Evolutionary conservation across 2,329 filamentous ascomycete species (phyloP), one percentile per base, ranked within the genome.

Genomic region (Westerdykella ornata): DNA sequence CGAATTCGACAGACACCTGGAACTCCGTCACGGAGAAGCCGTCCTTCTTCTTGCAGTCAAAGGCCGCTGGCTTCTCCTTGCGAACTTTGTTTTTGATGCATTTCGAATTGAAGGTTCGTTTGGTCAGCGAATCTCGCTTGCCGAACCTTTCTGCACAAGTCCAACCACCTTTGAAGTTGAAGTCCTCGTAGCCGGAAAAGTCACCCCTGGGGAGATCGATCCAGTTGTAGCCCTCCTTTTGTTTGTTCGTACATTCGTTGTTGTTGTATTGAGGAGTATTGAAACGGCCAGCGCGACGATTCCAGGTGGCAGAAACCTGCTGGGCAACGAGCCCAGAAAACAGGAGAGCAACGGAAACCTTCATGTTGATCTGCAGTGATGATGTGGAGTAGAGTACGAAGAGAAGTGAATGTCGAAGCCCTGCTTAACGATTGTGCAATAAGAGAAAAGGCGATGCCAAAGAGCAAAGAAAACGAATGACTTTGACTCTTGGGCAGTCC

Each of bases 1-100:
- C 83, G 59, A 84, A 81, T 60, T 87, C 81, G 49, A 81, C 75
- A 35, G 79, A 80, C 53, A 96, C 72, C 49, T 90, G 75, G 66
- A 94, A 78, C 54, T 79, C 74, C 50, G 72, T 78, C 58, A 94
- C 80, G 28, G 88, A 92, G 74, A 94, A 92, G 42, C 75, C 74
- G 22, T 55, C 46, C 44, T 57, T 57, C 51, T 61, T 56, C 31
- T 60, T 38, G 48, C 86, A 82, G 39, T 88, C 90, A 74, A 94
- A 92, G 56, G 69, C 67, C 53, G 72, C 67, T 54, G 75, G 68
- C 43, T 66, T 71, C 52, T 78, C 68, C 61, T 75, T 73, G 45
- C 67, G 67, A 38, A 79, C 64, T 29, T 56, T 61, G 42, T 67
- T 66, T 39, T 58, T 61, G 48, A 72, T 68, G 53, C 63, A 66